Base-by-base conservation (phyloP, 2,329 filamentous ascomycete genomes). In the Phialophora tarda region DNA sequence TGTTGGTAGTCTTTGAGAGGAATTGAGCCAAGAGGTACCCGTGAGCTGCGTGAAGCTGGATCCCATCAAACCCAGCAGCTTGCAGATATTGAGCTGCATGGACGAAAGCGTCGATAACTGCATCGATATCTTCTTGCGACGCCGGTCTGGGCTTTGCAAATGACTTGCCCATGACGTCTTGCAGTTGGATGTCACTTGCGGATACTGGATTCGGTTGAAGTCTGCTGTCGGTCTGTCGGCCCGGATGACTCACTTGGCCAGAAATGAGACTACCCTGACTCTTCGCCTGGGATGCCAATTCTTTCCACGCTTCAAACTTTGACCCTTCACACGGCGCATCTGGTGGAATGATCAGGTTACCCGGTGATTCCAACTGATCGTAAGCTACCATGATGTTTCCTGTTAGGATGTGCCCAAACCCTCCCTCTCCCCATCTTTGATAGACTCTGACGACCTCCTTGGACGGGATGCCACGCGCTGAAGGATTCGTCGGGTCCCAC, bases 211-310 rank as follows among this genome's bases (percentile, higher is more conserved):
- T 73, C 66, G 78, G 75, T 65, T 86, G 82, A 41, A 86, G 78
- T 1, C 69, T 69, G 8, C 74, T 69, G 14, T 77, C 71, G 11
- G 80, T 80, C 73, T 89, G 86, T 0, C 87, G 80, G 17, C 88
- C 88, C 0, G 88, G 86, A 74, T 90, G 88, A 64, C 81, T 84
- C 64, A 90, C 80, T 74, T 90, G 88, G 3, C 80, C 84, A 12
- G 89, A 77, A 17, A 87, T 80, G 17, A 89, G 78, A 56, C 79
- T 83, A 21, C 84, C 89, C 28, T 88, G 77, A 51, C 80, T 80
- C 77, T 88, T 90, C 4, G 80, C 80, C 1, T 76, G 82, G 1
- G 78, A 75, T 0, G 87, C 88, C 63, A 90, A 68, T 51, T 83
- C 80, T 74, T 82, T 82, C 78, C 88, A 90, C 0, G 77, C 82